phyloP scores from a whole-genome alignment of 2,329 filamentous ascomycete species.

The Aspergillus sp. region DNA sequence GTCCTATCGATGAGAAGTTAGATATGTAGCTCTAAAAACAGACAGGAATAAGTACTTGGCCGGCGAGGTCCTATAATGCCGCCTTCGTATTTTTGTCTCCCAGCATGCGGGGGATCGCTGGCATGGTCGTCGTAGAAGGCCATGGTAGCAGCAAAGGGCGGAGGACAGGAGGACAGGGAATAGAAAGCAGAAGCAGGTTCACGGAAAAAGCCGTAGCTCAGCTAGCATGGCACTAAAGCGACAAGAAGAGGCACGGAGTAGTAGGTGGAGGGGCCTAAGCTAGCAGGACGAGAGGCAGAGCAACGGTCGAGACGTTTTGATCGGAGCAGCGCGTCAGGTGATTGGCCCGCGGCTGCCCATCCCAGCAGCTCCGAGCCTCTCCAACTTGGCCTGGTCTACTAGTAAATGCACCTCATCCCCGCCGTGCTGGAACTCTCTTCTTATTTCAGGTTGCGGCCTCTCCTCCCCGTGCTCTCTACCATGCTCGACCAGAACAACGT shows the following conservation, averaged over 20 bases:
- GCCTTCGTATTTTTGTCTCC: slow-evolving; percentile 22
- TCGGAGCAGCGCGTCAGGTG: background rate
- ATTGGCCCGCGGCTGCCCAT: background rate
- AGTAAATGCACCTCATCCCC: background rate
- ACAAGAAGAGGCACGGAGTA: background rate
- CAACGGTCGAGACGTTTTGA: background rate
- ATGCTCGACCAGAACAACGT: slow-evolving; percentile 2
- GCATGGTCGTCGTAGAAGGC: slow-evolving; percentile 32
- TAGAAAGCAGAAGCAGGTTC: slow-evolving; percentile 7
- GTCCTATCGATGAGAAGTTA: slow-evolving; percentile 46
- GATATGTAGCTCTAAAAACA: background rate
- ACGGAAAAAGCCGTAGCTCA: slow-evolving; percentile 3
- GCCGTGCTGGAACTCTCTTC: background rate
- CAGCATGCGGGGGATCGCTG: slow-evolving; percentile 23
- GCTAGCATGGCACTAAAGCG: slow-evolving; percentile 11
- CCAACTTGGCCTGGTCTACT: no score
- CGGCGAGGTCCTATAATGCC: slow-evolving; percentile 30
- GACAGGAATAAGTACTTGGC: slow-evolving; percentile 25
- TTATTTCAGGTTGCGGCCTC: background rate
- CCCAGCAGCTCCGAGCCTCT: no score
- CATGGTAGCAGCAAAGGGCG: slow-evolving; percentile 17
- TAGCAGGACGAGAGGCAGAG: background rate
- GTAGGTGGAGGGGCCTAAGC: background rate
- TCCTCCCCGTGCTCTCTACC: background rate
- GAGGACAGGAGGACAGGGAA: slow-evolving; percentile 1